phyloP scores from a whole-genome alignment of 2,329 filamentous ascomycete species.

The Alternaria incomplexa region DNA sequence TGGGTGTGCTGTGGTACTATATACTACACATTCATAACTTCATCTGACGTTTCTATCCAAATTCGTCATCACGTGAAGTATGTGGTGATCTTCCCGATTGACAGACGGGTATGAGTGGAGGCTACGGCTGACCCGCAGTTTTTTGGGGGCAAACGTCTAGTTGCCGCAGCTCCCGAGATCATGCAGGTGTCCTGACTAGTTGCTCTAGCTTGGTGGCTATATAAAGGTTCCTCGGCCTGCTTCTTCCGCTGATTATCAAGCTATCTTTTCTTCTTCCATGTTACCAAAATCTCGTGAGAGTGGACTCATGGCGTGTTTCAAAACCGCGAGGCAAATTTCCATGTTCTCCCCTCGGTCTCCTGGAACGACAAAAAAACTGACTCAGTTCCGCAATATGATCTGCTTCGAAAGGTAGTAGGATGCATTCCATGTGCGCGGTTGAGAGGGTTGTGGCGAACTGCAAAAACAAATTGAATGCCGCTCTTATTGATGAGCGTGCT shows the following conservation, averaged over 20 bases:
- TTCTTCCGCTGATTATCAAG: background rate
- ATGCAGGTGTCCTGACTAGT: background rate
- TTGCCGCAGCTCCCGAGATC: background rate
- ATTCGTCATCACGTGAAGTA: background rate
- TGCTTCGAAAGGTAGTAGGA: background rate
- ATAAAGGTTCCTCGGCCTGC: too few species aligned
- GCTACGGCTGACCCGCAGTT: background rate
- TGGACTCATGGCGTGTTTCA: background rate
- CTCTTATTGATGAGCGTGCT: too few species aligned
- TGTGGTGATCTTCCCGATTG: background rate
- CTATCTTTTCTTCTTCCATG: background rate
- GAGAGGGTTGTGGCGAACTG: background rate
- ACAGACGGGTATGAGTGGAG: background rate
- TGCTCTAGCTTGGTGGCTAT: background rate
- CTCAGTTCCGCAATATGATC: too few species aligned
- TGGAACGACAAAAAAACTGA: too few species aligned
- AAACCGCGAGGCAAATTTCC: background rate
- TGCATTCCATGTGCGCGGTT: background rate
- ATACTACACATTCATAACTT: background rate
- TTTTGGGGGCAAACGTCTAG: background rate
- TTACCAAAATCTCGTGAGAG: background rate
- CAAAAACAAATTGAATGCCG: too few species aligned
- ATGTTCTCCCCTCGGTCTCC: background rate
- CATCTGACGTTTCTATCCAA: accelerated
- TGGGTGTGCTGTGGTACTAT: background rate